phyloP scores from a whole-genome alignment of 2,329 filamentous ascomycete species.

The Penicillium corylophilum region DNA sequence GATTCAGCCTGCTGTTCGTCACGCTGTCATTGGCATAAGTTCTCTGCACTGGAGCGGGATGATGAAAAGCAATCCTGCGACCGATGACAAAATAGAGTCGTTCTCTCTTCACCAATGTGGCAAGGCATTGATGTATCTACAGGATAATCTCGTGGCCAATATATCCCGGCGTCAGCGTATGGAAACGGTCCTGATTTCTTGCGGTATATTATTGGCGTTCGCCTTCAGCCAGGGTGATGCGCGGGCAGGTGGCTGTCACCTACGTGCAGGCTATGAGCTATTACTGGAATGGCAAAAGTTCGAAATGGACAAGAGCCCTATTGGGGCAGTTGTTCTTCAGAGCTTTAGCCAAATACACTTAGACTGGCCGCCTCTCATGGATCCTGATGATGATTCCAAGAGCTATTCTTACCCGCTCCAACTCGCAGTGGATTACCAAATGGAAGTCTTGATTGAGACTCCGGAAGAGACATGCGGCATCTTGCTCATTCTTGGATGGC shows the following conservation, averaged over 20 bases:
- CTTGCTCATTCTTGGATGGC: conserved; percentile 1
- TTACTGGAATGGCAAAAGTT: neutral
- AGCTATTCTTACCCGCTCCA: conserved; percentile 1
- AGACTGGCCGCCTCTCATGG: conserved; percentile 8
- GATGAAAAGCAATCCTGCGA: neutral
- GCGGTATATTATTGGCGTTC: neutral
- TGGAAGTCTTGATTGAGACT: neutral
- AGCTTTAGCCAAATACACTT: conserved; percentile 11
- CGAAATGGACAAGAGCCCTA: neutral
- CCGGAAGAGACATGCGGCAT: neutral
- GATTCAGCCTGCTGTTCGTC: neutral
- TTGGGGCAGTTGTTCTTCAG: conserved; percentile 2
- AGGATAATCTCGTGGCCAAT: neutral
- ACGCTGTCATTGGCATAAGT: conserved; percentile 1
- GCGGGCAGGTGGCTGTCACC: neutral
- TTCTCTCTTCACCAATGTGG: conserved; percentile 1
- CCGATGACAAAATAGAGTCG: neutral
- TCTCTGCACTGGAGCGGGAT: neutral
- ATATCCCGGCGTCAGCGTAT: neutral
- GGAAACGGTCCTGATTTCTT: conserved; percentile 1
- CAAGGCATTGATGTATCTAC: neutral
- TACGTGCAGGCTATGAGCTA: neutral
- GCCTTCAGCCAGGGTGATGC: neutral
- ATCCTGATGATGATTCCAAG: neutral
- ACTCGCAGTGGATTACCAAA: neutral